Base-by-base conservation (phyloP, 1,139 yeast species). In the Blastobotrys elegans region DNA sequence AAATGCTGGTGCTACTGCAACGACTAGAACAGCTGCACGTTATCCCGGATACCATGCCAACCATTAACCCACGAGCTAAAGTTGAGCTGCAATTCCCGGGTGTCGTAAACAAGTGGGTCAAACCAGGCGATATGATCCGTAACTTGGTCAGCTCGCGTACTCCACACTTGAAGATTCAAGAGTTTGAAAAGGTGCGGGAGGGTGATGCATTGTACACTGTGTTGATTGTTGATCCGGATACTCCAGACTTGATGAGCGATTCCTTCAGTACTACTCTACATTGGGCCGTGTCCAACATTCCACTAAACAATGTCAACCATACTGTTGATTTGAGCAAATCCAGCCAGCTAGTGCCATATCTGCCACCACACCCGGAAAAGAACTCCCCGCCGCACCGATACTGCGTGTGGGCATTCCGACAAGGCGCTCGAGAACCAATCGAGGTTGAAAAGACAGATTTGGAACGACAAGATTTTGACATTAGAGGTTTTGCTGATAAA, bases 31-130 rank as follows among this genome's bases (percentile, higher is more conserved):
- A 86, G 51, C 70, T 89, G 56, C 77, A 77, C 45, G 88, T 88
- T 44, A 85, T 94, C 54, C 98, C 98, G 26, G 98, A 92, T 64
- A 89, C 97, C 2, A 65, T 92, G 63, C 94, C 97, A 21, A 88
- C 97, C 0, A 68, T 92, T 50, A 81, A 76, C n/a, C 97, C 98
- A 17, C 70, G 74, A 53, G 94, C 80, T 14, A 87, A 85, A 46
- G 88, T 92, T 8, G 72, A 77, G 46, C 65, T 94, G 43, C 82
- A 79, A 66, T 92, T 92, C 64, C 73, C 79, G 2, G 82, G 84
- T 39, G 86, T 85, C 54, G 71, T 77, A 18, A 75, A 79, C 50
- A 75, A 73, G 53, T 82, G 87, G 87, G 69, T 90, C 36, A 82
- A 76, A 47, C 96, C 97, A 11, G 98, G 97, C 42, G 72, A 73